phyloP scores from a whole-genome alignment of 2,329 filamentous ascomycete species.

The Mycosphaerella arachidis region DNA sequence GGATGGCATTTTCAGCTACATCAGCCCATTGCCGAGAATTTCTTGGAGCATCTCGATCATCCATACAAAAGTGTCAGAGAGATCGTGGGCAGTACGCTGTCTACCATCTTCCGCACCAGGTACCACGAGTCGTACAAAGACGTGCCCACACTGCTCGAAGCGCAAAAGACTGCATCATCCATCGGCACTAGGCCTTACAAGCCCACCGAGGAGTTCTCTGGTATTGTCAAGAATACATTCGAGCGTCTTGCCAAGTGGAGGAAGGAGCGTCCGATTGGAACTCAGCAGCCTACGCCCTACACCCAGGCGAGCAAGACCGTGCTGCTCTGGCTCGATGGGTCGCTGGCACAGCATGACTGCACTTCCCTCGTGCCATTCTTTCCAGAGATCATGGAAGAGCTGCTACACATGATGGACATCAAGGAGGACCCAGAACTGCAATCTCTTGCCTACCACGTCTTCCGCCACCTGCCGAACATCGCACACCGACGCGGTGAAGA shows the following conservation, averaged over 20 bases:
- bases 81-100: conserved; percentile 84
- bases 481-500: conserved; percentile 86
- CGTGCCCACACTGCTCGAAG: conserved; percentile 67
- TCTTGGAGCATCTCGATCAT: conserved; percentile 87
- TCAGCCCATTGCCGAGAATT: conserved; percentile 81
- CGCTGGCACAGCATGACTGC: conserved; percentile 87
- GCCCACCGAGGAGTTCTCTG: conserved; percentile 67
- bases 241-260: conserved; percentile 80
- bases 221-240: conserved; percentile 72
- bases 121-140: conserved; percentile 92
- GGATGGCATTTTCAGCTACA: conserved; percentile 96
- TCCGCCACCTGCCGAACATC: conserved; percentile 92
- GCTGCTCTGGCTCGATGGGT: conserved; percentile 88
- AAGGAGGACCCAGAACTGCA: conserved; percentile 97
- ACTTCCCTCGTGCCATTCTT: conserved; percentile 89
- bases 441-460: conserved; percentile 91
- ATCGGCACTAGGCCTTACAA: conserved; percentile 81
- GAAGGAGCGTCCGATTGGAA: conserved; percentile 73
- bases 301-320: conserved; percentile 96
- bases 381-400: conserved; percentile 80
- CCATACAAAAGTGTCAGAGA: conserved; percentile 97
- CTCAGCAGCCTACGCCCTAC: conserved; percentile 90
- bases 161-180: conserved; percentile 74
- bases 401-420: conserved; percentile 99
- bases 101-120: conserved; percentile 80